Evolutionary conservation across 139 green algal species (phyloP).

Genomic region (Gonium pectorale): DNA sequence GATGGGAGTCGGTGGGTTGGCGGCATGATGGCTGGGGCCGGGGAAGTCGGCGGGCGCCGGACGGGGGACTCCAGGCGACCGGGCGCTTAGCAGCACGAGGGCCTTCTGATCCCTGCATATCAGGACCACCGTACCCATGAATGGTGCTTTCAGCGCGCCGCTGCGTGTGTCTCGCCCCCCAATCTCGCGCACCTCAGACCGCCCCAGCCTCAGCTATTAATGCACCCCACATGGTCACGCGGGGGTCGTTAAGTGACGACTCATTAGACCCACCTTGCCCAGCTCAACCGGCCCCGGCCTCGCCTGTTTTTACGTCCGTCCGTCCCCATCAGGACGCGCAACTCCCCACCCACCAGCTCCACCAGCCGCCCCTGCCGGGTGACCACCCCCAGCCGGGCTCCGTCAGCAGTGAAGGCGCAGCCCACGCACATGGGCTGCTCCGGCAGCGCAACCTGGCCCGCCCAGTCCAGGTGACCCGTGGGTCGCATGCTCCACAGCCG

Average conservation of each 20-base stretch:
- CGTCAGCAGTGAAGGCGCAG: constrained; percentile 37
- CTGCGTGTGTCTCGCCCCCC: not conserved
- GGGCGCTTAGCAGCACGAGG: not conserved
- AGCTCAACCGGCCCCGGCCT: not conserved
- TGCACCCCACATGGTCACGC: too few relatives aligned
- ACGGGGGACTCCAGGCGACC: too few relatives aligned
- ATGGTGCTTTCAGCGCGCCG: too few relatives aligned
- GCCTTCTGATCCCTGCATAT: not conserved
- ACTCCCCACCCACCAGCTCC: constrained; percentile 36
- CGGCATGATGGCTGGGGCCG: not conserved
- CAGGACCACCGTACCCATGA: too few relatives aligned
- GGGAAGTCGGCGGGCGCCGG: too few relatives aligned
- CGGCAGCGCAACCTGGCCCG: not conserved
- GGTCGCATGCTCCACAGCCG: constrained; percentile 57
- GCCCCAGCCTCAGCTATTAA: too few relatives aligned
- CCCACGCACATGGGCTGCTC: constrained; percentile 21
- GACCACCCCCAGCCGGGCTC: constrained; percentile 19
- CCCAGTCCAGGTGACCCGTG: constrained; percentile 1
- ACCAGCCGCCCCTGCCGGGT: constrained; percentile 44
- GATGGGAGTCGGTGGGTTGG: too few relatives aligned
- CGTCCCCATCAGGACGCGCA: not conserved
- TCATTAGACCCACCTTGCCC: not conserved
- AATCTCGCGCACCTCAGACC: not conserved
- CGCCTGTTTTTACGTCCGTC: not conserved
- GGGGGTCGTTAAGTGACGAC: too few relatives aligned